Percentiles rank a stretch among this genome's conserved stretches.
Conservation (phyloP, 2,329 filamentous ascomycete genomes). For the Fusarium gaditjirri region DNA sequence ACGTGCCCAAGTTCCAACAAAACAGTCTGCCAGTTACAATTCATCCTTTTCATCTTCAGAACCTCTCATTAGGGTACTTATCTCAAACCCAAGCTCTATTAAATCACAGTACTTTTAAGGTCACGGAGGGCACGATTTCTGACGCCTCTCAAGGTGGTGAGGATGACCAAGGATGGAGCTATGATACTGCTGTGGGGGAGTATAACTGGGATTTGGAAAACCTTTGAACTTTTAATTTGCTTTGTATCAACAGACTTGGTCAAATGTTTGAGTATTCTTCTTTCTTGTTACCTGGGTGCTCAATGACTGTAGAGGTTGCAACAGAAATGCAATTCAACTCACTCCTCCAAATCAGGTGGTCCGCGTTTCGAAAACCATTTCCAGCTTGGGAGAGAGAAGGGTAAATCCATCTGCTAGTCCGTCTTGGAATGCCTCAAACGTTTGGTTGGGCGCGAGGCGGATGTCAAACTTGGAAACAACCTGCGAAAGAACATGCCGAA, state of each 20-base stretch:
- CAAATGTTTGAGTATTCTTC: not conserved
- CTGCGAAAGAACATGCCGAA: not conserved
- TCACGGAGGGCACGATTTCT: not conserved
- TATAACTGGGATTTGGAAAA: not conserved
- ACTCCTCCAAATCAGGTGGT: not conserved
- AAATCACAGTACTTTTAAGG: no score
- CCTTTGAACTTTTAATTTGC: not conserved
- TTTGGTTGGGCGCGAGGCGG: not conserved
- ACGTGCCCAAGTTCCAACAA: not conserved
- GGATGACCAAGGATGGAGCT: not conserved
- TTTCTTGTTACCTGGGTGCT: not conserved
- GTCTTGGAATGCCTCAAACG: not conserved
- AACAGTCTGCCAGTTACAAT: not conserved
- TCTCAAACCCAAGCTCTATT: not conserved
- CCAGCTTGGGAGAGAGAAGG: not conserved
- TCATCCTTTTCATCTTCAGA: not conserved
- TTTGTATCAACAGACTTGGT: no score
- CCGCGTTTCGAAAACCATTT: not conserved
- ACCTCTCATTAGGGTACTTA: not conserved
- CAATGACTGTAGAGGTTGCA: not conserved
- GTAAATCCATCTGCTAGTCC: not conserved
- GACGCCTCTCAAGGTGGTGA: not conserved
- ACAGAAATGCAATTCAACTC: not conserved
- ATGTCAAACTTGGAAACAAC: not conserved
- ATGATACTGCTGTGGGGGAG: not conserved